Evolutionary conservation across 129 eudicot genomes (phyloP), one percentile per base, ranked within the genome.

Genomic region (Helianthus tuberosus): DNA sequence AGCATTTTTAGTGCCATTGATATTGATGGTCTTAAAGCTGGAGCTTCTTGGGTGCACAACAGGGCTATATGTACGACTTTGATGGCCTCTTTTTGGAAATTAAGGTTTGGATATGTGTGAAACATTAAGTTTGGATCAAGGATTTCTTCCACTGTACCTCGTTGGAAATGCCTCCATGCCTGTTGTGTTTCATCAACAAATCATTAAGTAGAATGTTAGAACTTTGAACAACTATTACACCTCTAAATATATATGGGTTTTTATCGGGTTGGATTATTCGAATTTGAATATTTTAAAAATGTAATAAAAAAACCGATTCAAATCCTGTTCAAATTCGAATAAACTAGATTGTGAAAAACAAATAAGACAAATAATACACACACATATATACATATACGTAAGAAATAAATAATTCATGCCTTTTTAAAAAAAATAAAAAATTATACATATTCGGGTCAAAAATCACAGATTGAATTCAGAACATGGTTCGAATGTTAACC

Each of bases 161-260:
- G 72, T 44, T 86, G 92, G 82, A 91, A 91, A 88, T 86, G 95
- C 78, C 75, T 91, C 97, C 97, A 91, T 66, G 86, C 88, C 95
- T 91, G 80, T 41, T 9, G 46, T 41, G 46, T 84, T 57, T 71
- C 11, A 64, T 49, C 11, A 43, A 36, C 11, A 69, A 60, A 20
- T 6, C 13, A 17, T 20, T 16, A 35, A 48, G 0, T 23, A 36
- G 15, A 36, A 36, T 69, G 55, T 69, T 23, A 35, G 44, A 39
- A 52, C 14, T 61, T 58, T 43, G 52, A 20, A 65, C 0, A 25
- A 4, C 23, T 39, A 13, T 51, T 23, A 54, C 4, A 38, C 36
- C 11, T 63, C 11, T 14, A 62, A 44, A 8, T 13, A 41, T 41
- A 41, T 41, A 39, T 0, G 44, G 46, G 46, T 41, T 10, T 39